Evolutionary conservation across 768 basidiomycete species (phyloP).

Genomic region (Lanmaoa pseudosensibilis): DNA sequence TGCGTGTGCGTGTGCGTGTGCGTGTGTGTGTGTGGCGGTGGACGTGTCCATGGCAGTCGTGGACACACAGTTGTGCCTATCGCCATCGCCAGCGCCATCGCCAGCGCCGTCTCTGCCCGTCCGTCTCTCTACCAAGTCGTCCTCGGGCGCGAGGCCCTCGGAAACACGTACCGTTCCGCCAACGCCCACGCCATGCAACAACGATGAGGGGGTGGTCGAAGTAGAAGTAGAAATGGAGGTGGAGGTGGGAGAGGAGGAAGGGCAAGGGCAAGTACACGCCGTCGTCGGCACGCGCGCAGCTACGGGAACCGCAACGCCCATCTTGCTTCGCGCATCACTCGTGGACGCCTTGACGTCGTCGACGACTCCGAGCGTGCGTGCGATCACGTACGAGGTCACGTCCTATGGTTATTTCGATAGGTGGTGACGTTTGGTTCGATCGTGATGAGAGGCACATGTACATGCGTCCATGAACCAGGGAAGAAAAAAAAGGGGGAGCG

Average conservation of each 20-base stretch:
- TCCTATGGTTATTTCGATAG: slow-evolving; percentile 47
- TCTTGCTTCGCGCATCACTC: slow-evolving; percentile 42
- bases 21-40: not conserved
- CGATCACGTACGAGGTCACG: slow-evolving; percentile 78
- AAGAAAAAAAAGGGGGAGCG: not conserved
- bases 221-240: no score
- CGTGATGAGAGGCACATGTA: not conserved
- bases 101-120: not conserved
- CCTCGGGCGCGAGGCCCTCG: slow-evolving; percentile 20
- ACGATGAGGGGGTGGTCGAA: not conserved
- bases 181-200: not conserved
- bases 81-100: not conserved
- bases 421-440: not conserved
- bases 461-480: not conserved
- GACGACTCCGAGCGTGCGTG: slow-evolving; percentile 75
- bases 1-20: not conserved
- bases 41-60: not conserved
- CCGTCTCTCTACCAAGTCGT: not conserved
- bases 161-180: slow-evolving; percentile 1
- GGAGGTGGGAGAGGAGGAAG: not conserved
- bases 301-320: not conserved
- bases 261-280: not conserved
- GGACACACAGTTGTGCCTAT: not conserved
- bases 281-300: not conserved
- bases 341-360: slow-evolving; percentile 76